Evolutionary conservation across 2,329 filamentous ascomycete species (phyloP).

Genomic region (Neospermospora avenae): DNA sequence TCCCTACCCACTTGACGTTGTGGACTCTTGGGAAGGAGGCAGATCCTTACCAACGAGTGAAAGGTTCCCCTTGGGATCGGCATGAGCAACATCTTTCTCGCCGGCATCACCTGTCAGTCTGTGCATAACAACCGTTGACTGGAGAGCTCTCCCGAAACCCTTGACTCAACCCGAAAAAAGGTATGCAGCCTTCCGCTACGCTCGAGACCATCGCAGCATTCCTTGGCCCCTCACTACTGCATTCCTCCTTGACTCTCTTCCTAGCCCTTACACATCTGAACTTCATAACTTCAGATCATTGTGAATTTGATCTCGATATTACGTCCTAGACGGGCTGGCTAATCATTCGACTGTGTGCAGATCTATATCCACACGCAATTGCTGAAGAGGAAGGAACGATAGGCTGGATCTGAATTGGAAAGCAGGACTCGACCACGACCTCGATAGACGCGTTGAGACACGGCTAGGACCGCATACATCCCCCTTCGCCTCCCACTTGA

Average conservation of each 20-base stretch:
- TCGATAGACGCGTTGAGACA: conserved; percentile 11
- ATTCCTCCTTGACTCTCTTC: conserved; percentile 15
- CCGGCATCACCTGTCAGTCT: conserved; percentile 20
- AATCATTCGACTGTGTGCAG: conserved; percentile 12
- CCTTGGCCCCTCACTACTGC: conserved; percentile 23
- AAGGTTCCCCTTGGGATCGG: conserved; percentile 14
- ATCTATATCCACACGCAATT: conserved; percentile 7
- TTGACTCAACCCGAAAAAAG: conserved; percentile 20
- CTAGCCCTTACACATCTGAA: conserved; percentile 13
- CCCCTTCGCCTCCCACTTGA: background rate
- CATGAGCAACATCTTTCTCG: conserved; percentile 18
- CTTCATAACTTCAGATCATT: conserved; percentile 20
- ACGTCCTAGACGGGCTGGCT: conserved; percentile 14
- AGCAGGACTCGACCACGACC: conserved; percentile 10
- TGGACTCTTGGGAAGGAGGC: conserved; percentile 5
- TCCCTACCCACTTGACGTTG: conserved; percentile 4
- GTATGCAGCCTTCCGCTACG: conserved; percentile 27
- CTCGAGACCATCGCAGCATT: conserved; percentile 25
- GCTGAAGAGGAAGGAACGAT: conserved; percentile 9
- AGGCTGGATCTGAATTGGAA: conserved; percentile 3
- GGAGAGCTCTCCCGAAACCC: conserved; percentile 27
- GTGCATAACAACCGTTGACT: conserved; percentile 25
- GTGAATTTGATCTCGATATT: conserved; percentile 2
- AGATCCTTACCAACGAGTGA: background rate
- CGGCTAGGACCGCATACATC: conserved; percentile 14